Conservation (phyloP, 768 basidiomycete species). For the Dentipellis sp. region DNA sequence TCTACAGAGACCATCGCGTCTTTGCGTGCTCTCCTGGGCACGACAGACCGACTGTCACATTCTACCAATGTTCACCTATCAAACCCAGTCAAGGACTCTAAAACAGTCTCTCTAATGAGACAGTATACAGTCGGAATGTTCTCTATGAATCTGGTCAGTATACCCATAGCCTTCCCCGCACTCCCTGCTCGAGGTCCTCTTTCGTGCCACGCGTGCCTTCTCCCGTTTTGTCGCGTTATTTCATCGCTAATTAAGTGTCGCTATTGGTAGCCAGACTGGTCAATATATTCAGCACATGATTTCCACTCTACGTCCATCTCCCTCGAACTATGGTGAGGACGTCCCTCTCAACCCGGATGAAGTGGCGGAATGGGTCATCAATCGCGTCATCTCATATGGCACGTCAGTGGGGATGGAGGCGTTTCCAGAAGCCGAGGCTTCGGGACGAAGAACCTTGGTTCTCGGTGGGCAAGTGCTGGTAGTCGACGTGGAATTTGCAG, state of each 20-base stretch:
- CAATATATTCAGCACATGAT: background rate
- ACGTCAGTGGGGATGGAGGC: constrained; percentile 62
- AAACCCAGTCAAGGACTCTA: background rate
- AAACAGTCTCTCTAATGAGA: background rate
- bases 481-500: constrained; percentile 59
- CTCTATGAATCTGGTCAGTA: background rate
- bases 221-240: background rate
- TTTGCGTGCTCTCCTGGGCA: background rate
- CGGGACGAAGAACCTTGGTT: constrained; percentile 43
- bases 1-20: background rate
- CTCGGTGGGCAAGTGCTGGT: constrained; percentile 78
- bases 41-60: background rate
- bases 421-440: constrained; percentile 49
- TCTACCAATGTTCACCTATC: background rate
- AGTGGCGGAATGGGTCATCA: constrained; percentile 49
- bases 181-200: background rate
- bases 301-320: background rate
- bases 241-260: background rate
- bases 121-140: background rate
- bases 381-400: constrained; percentile 53
- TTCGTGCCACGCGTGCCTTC: no score
- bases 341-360: constrained; percentile 40
- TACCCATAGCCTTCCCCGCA: background rate
- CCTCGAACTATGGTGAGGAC: constrained; percentile 48
- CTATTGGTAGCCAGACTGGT: background rate